A percentile compares a stretch with the other conserved stretches of the same genome.
These are phyloP conservation scores for Suhomyces emberorum DNA, from an alignment of 805 yeast genomes.

Conservation along the genomic window DNA sequence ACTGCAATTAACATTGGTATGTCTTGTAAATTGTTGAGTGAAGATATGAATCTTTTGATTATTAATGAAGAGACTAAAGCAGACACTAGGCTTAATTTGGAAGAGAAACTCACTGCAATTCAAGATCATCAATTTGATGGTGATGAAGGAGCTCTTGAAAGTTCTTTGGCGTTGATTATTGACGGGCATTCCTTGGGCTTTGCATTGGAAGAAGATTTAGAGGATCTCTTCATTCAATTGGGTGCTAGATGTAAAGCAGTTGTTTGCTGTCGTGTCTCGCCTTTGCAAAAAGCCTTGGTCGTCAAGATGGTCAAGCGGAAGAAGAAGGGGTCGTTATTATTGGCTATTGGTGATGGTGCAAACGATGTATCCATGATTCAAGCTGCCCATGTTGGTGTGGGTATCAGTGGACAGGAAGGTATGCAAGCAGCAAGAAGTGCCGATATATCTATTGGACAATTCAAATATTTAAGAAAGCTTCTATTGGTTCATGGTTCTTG, in stretches of 20 bases:
- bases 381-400: slow-evolving; percentile 99
- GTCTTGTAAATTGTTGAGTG: slow-evolving; percentile 92
- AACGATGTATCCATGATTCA: slow-evolving; percentile 99
- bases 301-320: slow-evolving; percentile 90
- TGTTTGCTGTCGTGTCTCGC: slow-evolving; percentile 96
- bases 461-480: slow-evolving; percentile 77
- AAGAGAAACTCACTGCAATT: slow-evolving; percentile 74
- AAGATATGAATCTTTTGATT: slow-evolving; percentile 90
- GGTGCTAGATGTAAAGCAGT: slow-evolving; percentile 93
- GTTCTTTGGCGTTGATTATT: slow-evolving; percentile 82
- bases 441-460: slow-evolving; percentile 95
- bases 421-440: slow-evolving; percentile 99
- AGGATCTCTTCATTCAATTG: slow-evolving; percentile 70
- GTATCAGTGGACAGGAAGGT: slow-evolving; percentile 99
- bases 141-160: slow-evolving; percentile 54
- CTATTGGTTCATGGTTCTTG: slow-evolving; percentile 94
- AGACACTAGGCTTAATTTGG: slow-evolving; percentile 70
- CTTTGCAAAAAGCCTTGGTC: slow-evolving; percentile 93
- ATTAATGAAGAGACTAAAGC: slow-evolving; percentile 82
- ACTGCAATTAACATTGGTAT: slow-evolving; percentile 98
- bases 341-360: slow-evolving; percentile 99
- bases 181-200: slow-evolving; percentile 89
- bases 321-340: slow-evolving; percentile 61
- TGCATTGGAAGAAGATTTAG: slow-evolving; percentile 81
- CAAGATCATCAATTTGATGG: slow-evolving; percentile 60